Percentiles rank a stretch among this genome's conserved stretches.
These are phyloP conservation scores for Paraphaeosphaeria sporulosa DNA, from an alignment of 2,329 filamentous ascomycete genomes.

Conservation along the genomic window DNA sequence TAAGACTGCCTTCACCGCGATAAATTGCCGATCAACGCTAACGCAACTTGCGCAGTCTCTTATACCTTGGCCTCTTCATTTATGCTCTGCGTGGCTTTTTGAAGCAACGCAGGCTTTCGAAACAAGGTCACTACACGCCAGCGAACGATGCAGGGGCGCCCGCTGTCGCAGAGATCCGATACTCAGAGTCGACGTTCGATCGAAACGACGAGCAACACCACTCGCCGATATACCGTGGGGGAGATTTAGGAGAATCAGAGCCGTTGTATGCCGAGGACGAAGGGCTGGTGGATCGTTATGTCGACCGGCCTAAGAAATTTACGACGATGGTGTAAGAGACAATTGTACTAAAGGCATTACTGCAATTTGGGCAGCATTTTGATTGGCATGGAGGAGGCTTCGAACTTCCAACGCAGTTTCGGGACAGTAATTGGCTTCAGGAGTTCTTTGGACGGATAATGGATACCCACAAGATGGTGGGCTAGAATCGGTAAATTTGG, in stretches of 20 bases:
- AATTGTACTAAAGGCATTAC: neutral
- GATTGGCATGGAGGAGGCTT: no score
- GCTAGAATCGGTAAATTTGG: no score
- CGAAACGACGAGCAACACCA: slow-evolving; percentile 29
- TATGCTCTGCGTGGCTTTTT: slow-evolving; percentile 49
- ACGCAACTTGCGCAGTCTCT: slow-evolving; percentile 31
- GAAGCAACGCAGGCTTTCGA: slow-evolving; percentile 44
- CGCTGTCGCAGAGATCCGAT: slow-evolving; percentile 20
- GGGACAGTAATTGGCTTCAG: no score
- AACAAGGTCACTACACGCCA: slow-evolving; percentile 43
- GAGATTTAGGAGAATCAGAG: slow-evolving; percentile 26
- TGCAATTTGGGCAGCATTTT: neutral
- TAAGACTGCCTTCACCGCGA: slow-evolving; percentile 26
- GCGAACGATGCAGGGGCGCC: slow-evolving; percentile 38
- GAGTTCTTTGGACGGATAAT: no score
- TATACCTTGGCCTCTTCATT: slow-evolving; percentile 49
- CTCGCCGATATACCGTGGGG: slow-evolving; percentile 29
- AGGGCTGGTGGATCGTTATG: slow-evolving; percentile 30
- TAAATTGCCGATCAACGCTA: slow-evolving; percentile 16
- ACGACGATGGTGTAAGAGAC: slow-evolving; percentile 35
- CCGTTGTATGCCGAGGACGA: slow-evolving; percentile 29
- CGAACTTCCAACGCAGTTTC: no score
- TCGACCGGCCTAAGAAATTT: slow-evolving; percentile 34
- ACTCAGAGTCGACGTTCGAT: slow-evolving; percentile 27
- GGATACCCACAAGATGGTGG: no score